Evolutionary conservation across 202 grass and related monocot species (phyloP).

Genomic region (Setaria italica): DNA sequence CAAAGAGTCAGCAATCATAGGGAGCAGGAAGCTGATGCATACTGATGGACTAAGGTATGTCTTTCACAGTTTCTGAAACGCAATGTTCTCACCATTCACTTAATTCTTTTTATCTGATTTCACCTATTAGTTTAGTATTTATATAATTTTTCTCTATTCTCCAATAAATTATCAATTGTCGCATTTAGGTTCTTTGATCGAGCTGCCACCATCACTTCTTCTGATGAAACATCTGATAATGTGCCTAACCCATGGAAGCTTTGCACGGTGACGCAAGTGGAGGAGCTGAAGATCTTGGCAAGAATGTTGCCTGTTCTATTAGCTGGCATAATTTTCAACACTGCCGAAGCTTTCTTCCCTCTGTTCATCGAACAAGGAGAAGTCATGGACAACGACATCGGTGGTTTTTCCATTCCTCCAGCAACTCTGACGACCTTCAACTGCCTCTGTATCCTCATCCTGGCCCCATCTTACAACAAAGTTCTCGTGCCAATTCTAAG

Average conservation of each 20-base stretch:
- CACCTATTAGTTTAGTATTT: no score
- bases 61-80: neutral
- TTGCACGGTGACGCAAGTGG: conserved; percentile 77
- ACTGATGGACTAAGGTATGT: conserved; percentile 61
- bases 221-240: conserved; percentile 28
- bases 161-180: neutral
- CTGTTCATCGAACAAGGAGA: conserved; percentile 74
- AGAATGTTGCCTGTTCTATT: conserved; percentile 62
- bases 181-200: conserved; percentile 68
- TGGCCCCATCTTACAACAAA: conserved; percentile 58
- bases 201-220: conserved; percentile 56
- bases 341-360: conserved; percentile 60
- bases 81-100: neutral
- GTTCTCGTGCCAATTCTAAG: conserved; percentile 60
- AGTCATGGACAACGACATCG: conserved; percentile 57
- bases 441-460: conserved; percentile 57
- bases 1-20: conserved; percentile 62
- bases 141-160: neutral
- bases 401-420: conserved; percentile 51
- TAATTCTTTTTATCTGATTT: neutral
- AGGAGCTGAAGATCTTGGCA: conserved; percentile 70
- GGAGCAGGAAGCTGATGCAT: conserved; percentile 78
- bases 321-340: conserved; percentile 67
- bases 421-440: conserved; percentile 67
- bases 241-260: conserved; percentile 61